Percentiles rank a stretch among this genome's conserved stretches.
Evolutionary conservation across 2,329 filamentous ascomycete species (phyloP).

Genomic region (Aspergillus texensis): DNA sequence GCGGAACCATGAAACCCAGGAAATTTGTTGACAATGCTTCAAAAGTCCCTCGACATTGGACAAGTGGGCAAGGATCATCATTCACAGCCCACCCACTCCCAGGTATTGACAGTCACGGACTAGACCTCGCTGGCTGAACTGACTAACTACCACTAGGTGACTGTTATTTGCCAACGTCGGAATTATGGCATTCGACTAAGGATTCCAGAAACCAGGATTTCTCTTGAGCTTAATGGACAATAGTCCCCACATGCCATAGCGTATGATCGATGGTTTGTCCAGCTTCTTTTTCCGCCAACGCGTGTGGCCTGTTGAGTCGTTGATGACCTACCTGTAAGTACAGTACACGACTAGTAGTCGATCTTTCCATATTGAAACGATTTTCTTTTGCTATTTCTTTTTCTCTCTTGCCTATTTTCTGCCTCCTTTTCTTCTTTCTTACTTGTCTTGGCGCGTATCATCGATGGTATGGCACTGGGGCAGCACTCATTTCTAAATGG

Average conservation of each 20-base stretch:
- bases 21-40: constrained; percentile 5
- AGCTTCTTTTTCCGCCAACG: not conserved
- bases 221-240: constrained; percentile 14
- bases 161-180: not conserved
- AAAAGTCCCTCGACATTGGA: too few relatives aligned
- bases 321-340: not conserved
- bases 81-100: not conserved
- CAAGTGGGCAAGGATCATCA: not conserved
- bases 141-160: not conserved
- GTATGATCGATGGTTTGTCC: not conserved
- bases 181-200: not conserved
- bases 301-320: not conserved
- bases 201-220: constrained; percentile 22
- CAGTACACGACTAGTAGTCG: not conserved
- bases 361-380: not conserved
- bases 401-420: not conserved
- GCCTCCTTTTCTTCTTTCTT: not conserved
- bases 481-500: too few relatives aligned
- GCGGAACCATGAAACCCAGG: constrained; percentile 2
- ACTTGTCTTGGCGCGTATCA: too few relatives aligned
- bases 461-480: too few relatives aligned
- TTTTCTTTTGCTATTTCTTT: not conserved
- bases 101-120: not conserved
- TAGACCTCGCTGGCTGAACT: too few relatives aligned
- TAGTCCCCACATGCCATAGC: constrained; percentile 13